Base-by-base conservation (phyloP, 78 protist genomes). In the Guillardia theta region DNA sequence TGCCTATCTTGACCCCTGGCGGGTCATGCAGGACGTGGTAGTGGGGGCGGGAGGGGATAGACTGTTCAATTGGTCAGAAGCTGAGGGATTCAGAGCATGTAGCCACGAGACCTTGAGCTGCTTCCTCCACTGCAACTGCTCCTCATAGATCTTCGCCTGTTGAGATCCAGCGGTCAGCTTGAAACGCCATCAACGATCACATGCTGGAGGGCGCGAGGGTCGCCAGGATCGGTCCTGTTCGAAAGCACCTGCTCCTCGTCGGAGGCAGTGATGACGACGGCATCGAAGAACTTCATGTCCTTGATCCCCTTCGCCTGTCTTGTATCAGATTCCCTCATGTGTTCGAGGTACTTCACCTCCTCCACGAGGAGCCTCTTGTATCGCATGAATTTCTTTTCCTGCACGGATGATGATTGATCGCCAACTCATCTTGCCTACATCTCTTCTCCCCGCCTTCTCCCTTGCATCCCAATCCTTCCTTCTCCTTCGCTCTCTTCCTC, bases 161-260 rank as follows among this genome's bases (percentile, higher is more conserved):
- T n/a, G n/a, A n/a, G n/a, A n/a, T n/a, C n/a, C n/a, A n/a, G n/a
- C n/a, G n/a, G n/a, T n/a, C n/a, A n/a, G n/a, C n/a, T n/a, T n/a
- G n/a, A n/a, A 54, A 54, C 19, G 33, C 36, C 19, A 19, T 22
- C 36, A 54, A 15, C 19, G 64, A 54, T 15, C 36, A 54, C 19
- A 19, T 54, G 64, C 15, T 54, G 15, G 33, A 19, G 64, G 64
- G 64, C 64, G 19, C 64, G 64, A 54, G 64, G 19, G 33, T 54
- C 19, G 33, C 36, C 19, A 54, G 64, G 64, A 15, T 22, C 15
- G 15, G 19, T 15, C 64, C 64, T n/a, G n/a, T n/a, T n/a, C n/a
- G n/a, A n/a, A n/a, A n/a, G n/a, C n/a, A n/a, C n/a, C n/a, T 80
- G 90, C 46, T 80, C 90, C 6, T 39, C 90, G 90, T 80, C 90